Conservation (phyloP, 2,329 filamentous ascomycete genomes). For the Trichophyton benhamiae region DNA sequence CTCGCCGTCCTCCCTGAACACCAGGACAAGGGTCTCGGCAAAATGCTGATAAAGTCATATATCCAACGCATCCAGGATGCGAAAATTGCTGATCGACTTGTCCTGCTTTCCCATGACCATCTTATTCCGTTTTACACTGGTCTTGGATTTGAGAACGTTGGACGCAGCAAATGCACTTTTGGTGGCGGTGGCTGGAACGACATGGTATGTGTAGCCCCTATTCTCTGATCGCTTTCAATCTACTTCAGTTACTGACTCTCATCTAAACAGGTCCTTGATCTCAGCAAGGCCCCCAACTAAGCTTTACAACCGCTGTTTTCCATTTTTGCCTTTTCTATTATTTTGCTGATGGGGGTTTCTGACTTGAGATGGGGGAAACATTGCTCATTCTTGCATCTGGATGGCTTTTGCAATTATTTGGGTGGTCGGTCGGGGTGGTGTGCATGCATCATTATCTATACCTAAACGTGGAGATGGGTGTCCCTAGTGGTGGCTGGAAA, state of each 20-base stretch:
- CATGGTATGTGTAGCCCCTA: conserved; percentile 47
- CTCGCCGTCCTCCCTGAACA: conserved; percentile 66
- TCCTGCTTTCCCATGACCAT: conserved; percentile 63
- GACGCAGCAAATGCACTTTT: conserved; percentile 57
- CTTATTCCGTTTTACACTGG: conserved; percentile 63
- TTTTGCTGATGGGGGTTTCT: not conserved
- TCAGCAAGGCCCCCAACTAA: conserved; percentile 5
- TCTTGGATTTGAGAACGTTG: conserved; percentile 59
- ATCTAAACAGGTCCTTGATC: conserved; percentile 10
- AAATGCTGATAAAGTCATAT: conserved; percentile 61
- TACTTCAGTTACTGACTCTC: not conserved
- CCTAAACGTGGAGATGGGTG: not conserved
- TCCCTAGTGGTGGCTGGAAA: not conserved
- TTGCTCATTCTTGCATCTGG: not conserved
- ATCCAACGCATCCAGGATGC: conserved; percentile 62
- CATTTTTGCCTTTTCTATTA: not conserved
- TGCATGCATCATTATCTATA: conserved; percentile 1
- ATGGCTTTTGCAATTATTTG: not conserved
- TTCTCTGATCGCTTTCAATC: conserved; percentile 12
- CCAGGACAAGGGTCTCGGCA: conserved; percentile 61
- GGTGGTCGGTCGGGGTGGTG: not conserved
- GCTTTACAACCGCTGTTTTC: not conserved
- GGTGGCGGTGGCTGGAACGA: conserved; percentile 72
- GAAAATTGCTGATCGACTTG: conserved; percentile 57
- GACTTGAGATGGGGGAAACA: not conserved